These are phyloP conservation scores for Boehmeria nivea DNA, from an alignment of 306 rosid species.

Conservation along the genomic window DNA sequence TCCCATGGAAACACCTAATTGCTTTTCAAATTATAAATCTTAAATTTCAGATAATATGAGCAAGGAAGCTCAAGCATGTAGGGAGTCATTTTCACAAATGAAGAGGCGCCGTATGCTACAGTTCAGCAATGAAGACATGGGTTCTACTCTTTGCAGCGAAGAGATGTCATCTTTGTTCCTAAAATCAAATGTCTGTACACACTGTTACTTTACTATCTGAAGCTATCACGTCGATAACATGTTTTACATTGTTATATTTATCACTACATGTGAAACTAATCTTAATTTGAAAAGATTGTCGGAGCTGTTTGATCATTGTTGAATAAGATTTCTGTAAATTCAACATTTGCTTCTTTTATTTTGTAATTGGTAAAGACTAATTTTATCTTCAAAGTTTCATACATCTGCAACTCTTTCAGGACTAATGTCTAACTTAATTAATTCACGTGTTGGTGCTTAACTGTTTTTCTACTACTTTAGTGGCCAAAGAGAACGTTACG, in stretches of 20 bases:
- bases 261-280: background rate
- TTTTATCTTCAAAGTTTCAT: too few relatives aligned
- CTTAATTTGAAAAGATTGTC: background rate
- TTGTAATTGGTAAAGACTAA: too few relatives aligned
- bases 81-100: constrained; percentile 56
- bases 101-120: constrained; percentile 87
- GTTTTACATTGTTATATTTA: constrained; percentile 1
- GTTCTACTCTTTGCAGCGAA: constrained; percentile 33
- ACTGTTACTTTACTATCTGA: constrained; percentile 20
- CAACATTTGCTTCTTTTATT: too few relatives aligned
- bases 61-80: constrained; percentile 44
- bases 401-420: too few relatives aligned
- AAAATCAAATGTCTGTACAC: constrained; percentile 57
- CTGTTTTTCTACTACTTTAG: too few relatives aligned
- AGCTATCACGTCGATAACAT: constrained; percentile 1
- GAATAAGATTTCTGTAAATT: too few relatives aligned
- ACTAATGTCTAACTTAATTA: too few relatives aligned
- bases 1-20: constrained; percentile 5
- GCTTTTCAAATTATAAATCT: constrained; percentile 18
- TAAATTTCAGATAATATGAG: constrained; percentile 41
- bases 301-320: too few relatives aligned
- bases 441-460: too few relatives aligned
- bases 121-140: constrained; percentile 40
- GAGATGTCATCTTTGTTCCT: constrained; percentile 47
- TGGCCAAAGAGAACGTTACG: too few relatives aligned